Base-by-base conservation (phyloP, 2,329 filamentous ascomycete genomes). In the Xylariaceae sp. region DNA sequence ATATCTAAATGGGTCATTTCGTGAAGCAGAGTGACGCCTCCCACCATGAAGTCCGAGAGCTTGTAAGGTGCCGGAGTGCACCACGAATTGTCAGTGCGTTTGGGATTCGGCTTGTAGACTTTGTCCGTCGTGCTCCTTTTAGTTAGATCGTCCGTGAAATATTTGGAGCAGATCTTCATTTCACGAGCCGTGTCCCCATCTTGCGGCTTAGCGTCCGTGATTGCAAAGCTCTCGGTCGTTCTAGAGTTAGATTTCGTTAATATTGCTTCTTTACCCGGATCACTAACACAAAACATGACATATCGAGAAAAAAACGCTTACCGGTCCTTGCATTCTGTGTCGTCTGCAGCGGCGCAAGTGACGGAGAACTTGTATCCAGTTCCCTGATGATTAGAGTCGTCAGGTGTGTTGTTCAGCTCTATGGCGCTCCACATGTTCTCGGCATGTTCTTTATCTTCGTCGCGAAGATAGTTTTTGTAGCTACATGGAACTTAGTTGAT, bases 1-100 rank as follows among this genome's bases (percentile, higher is more conserved):
- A 42, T 41, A 18, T 55, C 52, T 18, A 55, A 37, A 36, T 50
- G 52, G 11, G 52, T 50, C 52, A 55, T 55, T 39, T 55, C 52
- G 30, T 55, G 46, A 13, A 55, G 20, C 29, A 55, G 30, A 10
- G 30, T 45, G 9, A 50, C 21, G 26, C 29, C 52, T 9, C 52
- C 52, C 6, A 50, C 45, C 30, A 47, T 50, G 32, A 55, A 55
- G 24, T 55, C 32, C 32, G 20, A 10, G 52, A 55, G 40, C 15
- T 33, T 55, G 37, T 24, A 47, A 13, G 46, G 18, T n/a, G 13
- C 9, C 29, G 20, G 32, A 3, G n/a, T 44, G 52, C 52, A 50
- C 52, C 46, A 55, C 13, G 32, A 39, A 20, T 39, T 39, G 35
- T 39, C 35, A 3, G 4, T 21, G 35, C 35, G 35, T 15, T 26